Base-by-base conservation (phyloP, 768 basidiomycete genomes). In the Thelephora ganbajun region DNA sequence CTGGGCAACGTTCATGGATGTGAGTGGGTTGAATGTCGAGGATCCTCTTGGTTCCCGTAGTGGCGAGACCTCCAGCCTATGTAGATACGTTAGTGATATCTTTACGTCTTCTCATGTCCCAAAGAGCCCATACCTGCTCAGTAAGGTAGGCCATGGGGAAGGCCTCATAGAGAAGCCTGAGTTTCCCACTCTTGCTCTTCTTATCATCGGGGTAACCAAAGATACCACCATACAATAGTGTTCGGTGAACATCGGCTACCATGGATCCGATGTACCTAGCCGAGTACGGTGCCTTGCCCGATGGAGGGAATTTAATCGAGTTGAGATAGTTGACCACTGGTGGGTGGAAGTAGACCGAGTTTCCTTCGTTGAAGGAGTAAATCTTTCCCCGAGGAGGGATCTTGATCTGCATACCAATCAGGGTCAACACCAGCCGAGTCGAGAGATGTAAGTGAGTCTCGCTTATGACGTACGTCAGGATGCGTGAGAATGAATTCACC, bases 401-500 rank as follows among this genome's bases (percentile, higher is more conserved):
- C 65, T 79, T 77, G 66, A 99, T 99, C 85, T 88, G 59, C 30
- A 30, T 30, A 9, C 26, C 26, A 30, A 30, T 30, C 26, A 19
- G 16, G 22, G 11, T 13, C 20, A 54, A 20, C 47, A 49, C 12
- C 34, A 46, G 35, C 33, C 39, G 22, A 46, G 48, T 13, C 45
- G 45, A 20, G 47, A 50, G 45, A 54, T 45, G 33, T 30, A 4
- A 9, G 16, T 41, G 39, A n/a, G n/a, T 16, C 5, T 19, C 20
- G 35, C 34, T 6, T 35, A 50, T 39, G 11, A 63, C 76, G 43
- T 59, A 88, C 86, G 58, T 97, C 80, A 20, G 94, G 94, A 69
- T 99, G 96, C 26, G 96, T 99, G 49, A 98, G 78, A 61, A 99
- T 96, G 66, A 98, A 99, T 70, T 99, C 96, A 57, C 96, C 96